Base-by-base conservation (phyloP, 2,329 filamentous ascomycete species). In the Hypoxylon sp. region DNA sequence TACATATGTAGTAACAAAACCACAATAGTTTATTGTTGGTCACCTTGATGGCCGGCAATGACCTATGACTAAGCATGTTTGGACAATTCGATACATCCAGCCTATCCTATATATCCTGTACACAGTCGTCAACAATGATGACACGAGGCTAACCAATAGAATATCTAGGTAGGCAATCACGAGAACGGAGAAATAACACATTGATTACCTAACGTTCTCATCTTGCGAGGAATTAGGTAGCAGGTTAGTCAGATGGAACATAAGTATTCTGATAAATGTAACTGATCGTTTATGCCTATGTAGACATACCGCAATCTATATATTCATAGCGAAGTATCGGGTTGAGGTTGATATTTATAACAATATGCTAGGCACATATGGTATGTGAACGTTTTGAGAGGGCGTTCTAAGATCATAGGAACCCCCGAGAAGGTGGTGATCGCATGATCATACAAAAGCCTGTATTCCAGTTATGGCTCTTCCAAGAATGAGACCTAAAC, bases 401-500 rank as follows among this genome's bases (percentile, higher is more conserved):
- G 38, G 6, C 21, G 14, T 48, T 30, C n/a, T 25, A 34, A n/a
- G 3, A 32, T 14, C n/a, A 14, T 32, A 30, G 5, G 30, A 19
- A 13, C 28, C 25, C 2, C 19, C 17, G 19, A 23, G 5, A 34
- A 23, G 41, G 53, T 3, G 30, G 3, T 30, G 38, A 10, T 50
- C 6, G 28, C 23, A 23, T 10, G 32, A 30, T 67, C 19, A 79
- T 48, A 77, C 88, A 81, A 94, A 94, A n/a, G 91, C 91, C 78
- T 94, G 92, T 17, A 93, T 79, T 7, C 91, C 91, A 38, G 89
- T 91, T 65, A 91, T 90, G 9, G 88, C 89, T 70, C 89, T 83
- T 62, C 89, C 89, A 41, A 91, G 78, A 70, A 91, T 91, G 71
- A 91, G 83, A 75, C 87, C 91, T 93, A 73, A n/a, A 69, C 58